Percentiles rank a stretch among this genome's conserved stretches.
Evolutionary conservation across 441 rosid species (phyloP).

Genomic region (Croton setiger): DNA sequence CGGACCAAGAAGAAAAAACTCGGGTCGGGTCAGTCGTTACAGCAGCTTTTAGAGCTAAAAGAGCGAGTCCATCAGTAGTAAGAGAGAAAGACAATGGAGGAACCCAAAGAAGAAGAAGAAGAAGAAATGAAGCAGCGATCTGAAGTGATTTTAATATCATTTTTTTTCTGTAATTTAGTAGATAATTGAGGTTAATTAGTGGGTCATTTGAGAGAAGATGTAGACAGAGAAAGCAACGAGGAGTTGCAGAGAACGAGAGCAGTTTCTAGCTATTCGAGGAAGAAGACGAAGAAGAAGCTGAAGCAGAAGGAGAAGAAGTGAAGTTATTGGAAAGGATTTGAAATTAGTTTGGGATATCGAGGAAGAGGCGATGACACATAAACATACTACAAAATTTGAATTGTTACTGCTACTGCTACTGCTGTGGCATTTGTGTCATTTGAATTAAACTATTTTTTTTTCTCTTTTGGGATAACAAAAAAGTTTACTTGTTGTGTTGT

Average conservation of each 20-base stretch:
- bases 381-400: constrained; percentile 18
- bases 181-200: background rate
- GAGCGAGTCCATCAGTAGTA: constrained; percentile 73
- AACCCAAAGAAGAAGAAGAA: constrained; percentile 7
- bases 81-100: constrained; percentile 35
- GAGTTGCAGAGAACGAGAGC: constrained; percentile 27
- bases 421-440: no score
- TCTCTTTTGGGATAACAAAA: background rate
- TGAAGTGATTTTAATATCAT: constrained; percentile 19
- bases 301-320: background rate
- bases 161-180: background rate
- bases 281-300: background rate
- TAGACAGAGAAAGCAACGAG: constrained; percentile 35
- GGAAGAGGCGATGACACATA: constrained; percentile 16
- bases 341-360: constrained; percentile 19
- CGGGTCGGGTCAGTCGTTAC: constrained; percentile 55
- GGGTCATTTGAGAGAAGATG: background rate
- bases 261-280: background rate
- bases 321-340: background rate
- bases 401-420: background rate
- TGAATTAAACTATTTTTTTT: background rate
- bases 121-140: constrained; percentile 13
- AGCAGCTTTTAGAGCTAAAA: constrained; percentile 80
- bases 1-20: constrained; percentile 55
- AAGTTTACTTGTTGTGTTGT: no score